Conservation (phyloP, 164 flowering plant genomes). For the Annona squamosa region DNA sequence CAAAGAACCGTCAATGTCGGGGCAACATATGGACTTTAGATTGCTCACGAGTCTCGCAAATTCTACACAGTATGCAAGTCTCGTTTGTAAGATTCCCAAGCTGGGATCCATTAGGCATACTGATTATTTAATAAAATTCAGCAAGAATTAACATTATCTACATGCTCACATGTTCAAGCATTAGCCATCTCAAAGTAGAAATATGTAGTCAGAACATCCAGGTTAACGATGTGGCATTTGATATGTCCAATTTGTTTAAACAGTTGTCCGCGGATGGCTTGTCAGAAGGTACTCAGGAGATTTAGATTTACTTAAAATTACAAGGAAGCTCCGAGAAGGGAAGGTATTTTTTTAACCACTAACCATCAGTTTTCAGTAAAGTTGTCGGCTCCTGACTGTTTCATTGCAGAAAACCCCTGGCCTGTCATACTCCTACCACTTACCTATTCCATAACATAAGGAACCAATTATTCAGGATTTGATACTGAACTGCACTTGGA, state of each 20-base stretch:
- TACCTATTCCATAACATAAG: background rate
- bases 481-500: background rate
- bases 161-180: too few species aligned
- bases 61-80: too few species aligned
- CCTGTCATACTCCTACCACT: background rate
- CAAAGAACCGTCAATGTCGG: background rate
- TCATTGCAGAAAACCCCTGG: background rate
- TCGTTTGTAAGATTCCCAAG: too few species aligned
- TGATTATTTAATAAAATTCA: too few species aligned
- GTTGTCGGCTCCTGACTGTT: background rate
- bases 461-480: background rate
- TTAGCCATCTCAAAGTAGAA: background rate
- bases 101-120: too few species aligned
- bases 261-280: slow-evolving; percentile 93
- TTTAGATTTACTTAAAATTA: slow-evolving; percentile 32
- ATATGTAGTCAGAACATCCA: background rate
- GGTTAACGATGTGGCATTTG: background rate
- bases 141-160: too few species aligned
- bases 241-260: slow-evolving; percentile 6
- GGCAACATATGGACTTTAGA: background rate
- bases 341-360: slow-evolving; percentile 36
- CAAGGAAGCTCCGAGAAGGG: slow-evolving; percentile 28
- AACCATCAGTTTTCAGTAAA: background rate
- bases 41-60: background rate
- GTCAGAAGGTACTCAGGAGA: slow-evolving; percentile 89